phyloP scores from a whole-genome alignment of 352 stramenopile genomes.

The Globisporangium cederbergense region DNA sequence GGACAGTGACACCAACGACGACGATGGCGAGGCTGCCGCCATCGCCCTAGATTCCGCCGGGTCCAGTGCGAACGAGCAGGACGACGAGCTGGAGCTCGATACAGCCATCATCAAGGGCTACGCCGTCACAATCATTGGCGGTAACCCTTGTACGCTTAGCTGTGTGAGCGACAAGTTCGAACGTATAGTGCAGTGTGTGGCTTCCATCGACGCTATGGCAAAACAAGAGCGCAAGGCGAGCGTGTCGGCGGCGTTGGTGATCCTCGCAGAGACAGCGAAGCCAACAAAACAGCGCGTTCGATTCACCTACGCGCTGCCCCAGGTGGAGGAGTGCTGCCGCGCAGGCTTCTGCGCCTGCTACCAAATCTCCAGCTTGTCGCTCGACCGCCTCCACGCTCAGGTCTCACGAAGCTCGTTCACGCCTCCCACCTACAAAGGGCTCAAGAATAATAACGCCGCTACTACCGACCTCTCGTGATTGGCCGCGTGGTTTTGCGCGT shows the following conservation, averaged over 20 bases:
- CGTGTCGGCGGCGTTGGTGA: constrained; percentile 1
- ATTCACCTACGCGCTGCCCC: constrained; percentile 2
- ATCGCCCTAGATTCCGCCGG: neutral
- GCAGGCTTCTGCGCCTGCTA: constrained; percentile 1
- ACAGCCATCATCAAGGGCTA: neutral
- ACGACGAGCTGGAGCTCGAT: neutral
- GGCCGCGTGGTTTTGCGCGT: constrained; percentile 1
- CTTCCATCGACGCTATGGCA: neutral
- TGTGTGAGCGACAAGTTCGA: neutral
- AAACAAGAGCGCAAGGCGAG: neutral
- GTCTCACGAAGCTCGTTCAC: neutral
- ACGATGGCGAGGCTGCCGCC: neutral
- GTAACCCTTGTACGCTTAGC: neutral
- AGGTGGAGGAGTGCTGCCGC: neutral
- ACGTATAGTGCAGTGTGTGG: neutral
- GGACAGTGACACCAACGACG: neutral
- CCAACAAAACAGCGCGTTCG: constrained; percentile 4
- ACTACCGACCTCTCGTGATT: constrained; percentile 2
- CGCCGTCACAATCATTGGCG: neutral
- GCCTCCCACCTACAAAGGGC: constrained; percentile 2
- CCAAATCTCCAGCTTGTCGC: constrained; percentile 1
- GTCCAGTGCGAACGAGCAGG: neutral
- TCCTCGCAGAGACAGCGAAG: constrained; percentile 4
- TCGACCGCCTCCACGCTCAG: constrained; percentile 15
- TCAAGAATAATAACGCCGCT: constrained; percentile 4